Evolutionary conservation across 2,329 filamentous ascomycete genomes (phyloP), one percentile per base, ranked within the genome.

Genomic region (Ramularia endophylla): DNA sequence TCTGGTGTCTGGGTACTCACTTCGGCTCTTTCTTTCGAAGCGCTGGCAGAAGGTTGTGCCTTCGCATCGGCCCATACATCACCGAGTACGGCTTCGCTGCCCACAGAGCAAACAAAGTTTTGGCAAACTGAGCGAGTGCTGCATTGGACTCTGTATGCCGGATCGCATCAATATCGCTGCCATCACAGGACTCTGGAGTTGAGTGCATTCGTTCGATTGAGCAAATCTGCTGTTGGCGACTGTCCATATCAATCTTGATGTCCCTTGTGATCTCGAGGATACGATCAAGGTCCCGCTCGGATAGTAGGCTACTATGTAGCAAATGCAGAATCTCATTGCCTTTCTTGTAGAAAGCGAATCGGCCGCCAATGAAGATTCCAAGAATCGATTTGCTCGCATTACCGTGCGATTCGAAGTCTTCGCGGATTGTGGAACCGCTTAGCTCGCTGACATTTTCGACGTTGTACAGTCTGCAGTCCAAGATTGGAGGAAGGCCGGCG

Each of bases 401-500:
- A 27, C 46, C 44, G 18, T 52, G 49, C 13, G 44, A 40, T 25
- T 49, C 43, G 16, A 65, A 54, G 1, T 65, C 66, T 40, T 73
- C 70, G 45, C 71, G 69, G 5, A 73, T 58, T 7, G 42, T 38
- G 37, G 43, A 43, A 8, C 46, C 48, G 31, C 45, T 70, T 2
- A 65, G 36, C 33, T 48, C 48, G 38, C 45, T 71, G 3, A 65
- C 64, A 40, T 67, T 62, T 7, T 64, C 58, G 1, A 72, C 69
- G 50, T 74, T 69, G 62, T 67, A 72, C 28, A 68, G 71, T 30
- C 45, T 39, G 36, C 65, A 65, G 39, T 72, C 68, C 27, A 63
- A 64, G 11, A 72, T 65, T 17, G 71, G 53, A 7, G 69, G 69
- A 5, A 72, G 55, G 2, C 70, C 70, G 36, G 68, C 70, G 3